A percentile compares a stretch with the other conserved stretches of the same genome.
phyloP scores from a whole-genome alignment of 306 rosid species.

The Styphnolobium japonicum region DNA sequence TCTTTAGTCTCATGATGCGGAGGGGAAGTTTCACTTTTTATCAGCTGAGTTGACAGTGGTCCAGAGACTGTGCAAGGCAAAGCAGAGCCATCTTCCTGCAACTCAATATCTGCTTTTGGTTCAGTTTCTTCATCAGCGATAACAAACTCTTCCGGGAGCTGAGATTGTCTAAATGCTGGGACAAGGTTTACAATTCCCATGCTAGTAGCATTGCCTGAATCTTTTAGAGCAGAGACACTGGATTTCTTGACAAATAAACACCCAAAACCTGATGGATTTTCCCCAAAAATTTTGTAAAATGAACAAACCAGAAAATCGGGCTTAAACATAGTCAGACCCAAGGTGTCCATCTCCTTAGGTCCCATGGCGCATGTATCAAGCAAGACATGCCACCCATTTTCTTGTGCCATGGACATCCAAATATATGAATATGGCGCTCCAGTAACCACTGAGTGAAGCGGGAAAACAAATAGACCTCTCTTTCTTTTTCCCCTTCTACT shows the following conservation, averaged over 20 bases:
- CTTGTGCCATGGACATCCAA: constrained; percentile 70
- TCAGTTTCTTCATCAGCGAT: background rate
- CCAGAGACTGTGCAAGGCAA: too few relatives aligned
- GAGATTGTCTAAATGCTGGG: constrained; percentile 27
- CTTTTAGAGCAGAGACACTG: constrained; percentile 33
- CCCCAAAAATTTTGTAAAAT: constrained; percentile 55
- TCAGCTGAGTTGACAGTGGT: too few relatives aligned
- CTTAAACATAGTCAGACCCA: constrained; percentile 61
- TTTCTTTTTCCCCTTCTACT: constrained; percentile 26
- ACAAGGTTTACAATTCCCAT: constrained; percentile 54
- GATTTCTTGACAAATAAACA: constrained; percentile 76
- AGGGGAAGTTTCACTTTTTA: too few relatives aligned
- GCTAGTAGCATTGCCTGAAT: constrained; percentile 30
- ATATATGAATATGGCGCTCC: constrained; percentile 61
- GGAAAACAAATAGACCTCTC: constrained; percentile 63
- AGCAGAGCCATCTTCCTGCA: background rate
- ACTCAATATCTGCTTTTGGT: background rate
- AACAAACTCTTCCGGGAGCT: background rate
- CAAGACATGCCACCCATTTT: constrained; percentile 68
- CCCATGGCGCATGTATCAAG: constrained; percentile 68
- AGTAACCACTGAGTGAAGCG: constrained; percentile 63
- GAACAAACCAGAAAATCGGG: constrained; percentile 69
- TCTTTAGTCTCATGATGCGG: background rate
- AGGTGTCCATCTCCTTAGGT: constrained; percentile 67
- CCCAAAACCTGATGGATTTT: constrained; percentile 68